Evolutionary conservation across 164 flowering plant genomes (phyloP), one percentile per base, ranked within the genome.

Genomic region (Tetrastigma voinierianum): DNA sequence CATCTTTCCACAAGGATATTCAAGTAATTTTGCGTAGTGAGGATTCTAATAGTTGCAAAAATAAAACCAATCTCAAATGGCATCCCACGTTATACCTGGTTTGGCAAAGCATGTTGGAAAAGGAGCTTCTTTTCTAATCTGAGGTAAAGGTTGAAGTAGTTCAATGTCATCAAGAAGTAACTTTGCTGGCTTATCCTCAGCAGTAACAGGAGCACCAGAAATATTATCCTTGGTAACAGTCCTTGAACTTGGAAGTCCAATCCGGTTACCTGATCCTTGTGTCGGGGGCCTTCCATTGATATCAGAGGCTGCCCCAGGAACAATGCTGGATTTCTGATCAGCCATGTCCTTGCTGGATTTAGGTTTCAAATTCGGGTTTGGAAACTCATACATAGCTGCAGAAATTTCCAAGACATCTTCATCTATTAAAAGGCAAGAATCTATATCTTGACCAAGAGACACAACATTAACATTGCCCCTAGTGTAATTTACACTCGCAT

Each of bases 121-220:
- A 16, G 80, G 43, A 63, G 69, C 56, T 58, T 90, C 91, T 56
- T 82, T 81, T 72, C 74, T 79, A 15, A 84, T 73, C 46, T 72
- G 74, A 62, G 76, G 67, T 54, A 74, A 64, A 55, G 84, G 76
- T 64, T 77, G 67, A 69, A 54, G 72, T 57, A 74, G 77, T 49
- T 11, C 62, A 52, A 53, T 64, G 49, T 77, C 81, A 66, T 80
- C 80, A 59, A 51, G 57, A 64, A 62, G 56, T 65, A 78, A 43
- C 18, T 59, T 52, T 19, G 25, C 59, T 58, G 76, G 82, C 18
- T 81, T 80, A 51, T 74, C 80, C 17, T 66, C 20, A 51, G 60
- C 55, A 72, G 66, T 55, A 75, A 64, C 59, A 60, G 24, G 17
- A 44, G 56, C 16, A 56, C 54, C 61, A 10, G n/a, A 46, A 20